phyloP scores from a whole-genome alignment of 352 stramenopile species.

The Pythium biforme region DNA sequence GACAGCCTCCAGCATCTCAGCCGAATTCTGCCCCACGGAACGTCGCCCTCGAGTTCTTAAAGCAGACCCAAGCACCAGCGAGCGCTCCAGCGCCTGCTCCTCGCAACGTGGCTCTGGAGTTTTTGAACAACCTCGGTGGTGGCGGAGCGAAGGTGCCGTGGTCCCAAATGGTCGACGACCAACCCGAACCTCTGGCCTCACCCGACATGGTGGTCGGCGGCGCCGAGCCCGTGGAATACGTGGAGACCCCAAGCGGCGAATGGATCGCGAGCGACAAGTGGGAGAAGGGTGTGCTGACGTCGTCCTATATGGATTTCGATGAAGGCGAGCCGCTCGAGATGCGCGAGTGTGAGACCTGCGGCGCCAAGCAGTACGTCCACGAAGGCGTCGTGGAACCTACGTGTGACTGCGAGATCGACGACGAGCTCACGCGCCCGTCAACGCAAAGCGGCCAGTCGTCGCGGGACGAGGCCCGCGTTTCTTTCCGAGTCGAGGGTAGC shows the following conservation, averaged over 20 bases:
- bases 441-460: constrained; percentile 18
- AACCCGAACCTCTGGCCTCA: constrained; percentile 16
- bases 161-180: constrained; percentile 4
- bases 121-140: background rate
- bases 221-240: constrained; percentile 51
- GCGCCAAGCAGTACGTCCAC: constrained; percentile 44
- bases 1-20: background rate
- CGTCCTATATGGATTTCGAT: constrained; percentile 19
- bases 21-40: constrained; percentile 6
- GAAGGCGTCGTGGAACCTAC: constrained; percentile 41
- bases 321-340: constrained; percentile 23
- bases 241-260: constrained; percentile 58
- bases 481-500: constrained; percentile 18
- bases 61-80: constrained; percentile 7
- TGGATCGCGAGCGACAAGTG: constrained; percentile 50
- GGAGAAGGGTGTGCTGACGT: constrained; percentile 23
- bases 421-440: constrained; percentile 18
- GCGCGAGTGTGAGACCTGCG: constrained; percentile 41
- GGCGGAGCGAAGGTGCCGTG: constrained; percentile 3
- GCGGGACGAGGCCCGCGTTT: constrained; percentile 19
- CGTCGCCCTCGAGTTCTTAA: constrained; percentile 16
- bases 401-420: constrained; percentile 41
- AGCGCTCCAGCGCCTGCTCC: constrained; percentile 9
- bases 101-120: constrained; percentile 10
- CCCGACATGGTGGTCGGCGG: constrained; percentile 28